These are phyloP conservation scores for Diaporthe australafricana DNA, from an alignment of 2,329 filamentous ascomycete species.

Conservation along the genomic window DNA sequence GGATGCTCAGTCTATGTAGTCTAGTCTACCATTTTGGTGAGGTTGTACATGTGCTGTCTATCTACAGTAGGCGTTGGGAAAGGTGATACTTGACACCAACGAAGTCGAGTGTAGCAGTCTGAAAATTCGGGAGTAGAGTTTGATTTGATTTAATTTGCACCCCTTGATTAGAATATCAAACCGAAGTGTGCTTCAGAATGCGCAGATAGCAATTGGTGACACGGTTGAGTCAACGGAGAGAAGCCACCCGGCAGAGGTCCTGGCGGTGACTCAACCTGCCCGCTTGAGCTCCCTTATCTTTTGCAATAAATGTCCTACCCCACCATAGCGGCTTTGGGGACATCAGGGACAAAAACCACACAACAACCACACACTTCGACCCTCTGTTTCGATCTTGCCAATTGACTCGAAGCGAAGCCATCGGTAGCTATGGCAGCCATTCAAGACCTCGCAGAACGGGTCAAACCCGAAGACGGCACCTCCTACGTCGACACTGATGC, in stretches of 20 bases:
- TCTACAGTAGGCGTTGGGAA: neutral
- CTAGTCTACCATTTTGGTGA: neutral
- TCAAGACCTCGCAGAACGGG: slow-evolving; percentile 63
- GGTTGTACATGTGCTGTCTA: neutral
- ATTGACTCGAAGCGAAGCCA: slow-evolving; percentile 39
- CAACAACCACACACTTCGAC: neutral
- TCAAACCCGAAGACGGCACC: slow-evolving; percentile 53
- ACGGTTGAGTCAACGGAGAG: slow-evolving; percentile 25
- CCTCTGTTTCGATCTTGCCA: slow-evolving; percentile 28
- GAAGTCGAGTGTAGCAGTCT: neutral
- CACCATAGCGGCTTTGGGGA: slow-evolving; percentile 34
- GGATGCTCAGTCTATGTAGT: neutral
- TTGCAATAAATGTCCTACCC: slow-evolving; percentile 35
- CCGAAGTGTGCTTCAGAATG: slow-evolving; percentile 17
- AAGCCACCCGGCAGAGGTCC: neutral
- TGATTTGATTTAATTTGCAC: too few relatives aligned
- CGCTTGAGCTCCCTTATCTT: slow-evolving; percentile 35
- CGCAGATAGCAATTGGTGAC: neutral
- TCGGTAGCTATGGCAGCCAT: slow-evolving; percentile 53
- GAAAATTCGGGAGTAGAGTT: neutral
- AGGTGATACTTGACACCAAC: neutral
- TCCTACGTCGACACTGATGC: slow-evolving; percentile 86
- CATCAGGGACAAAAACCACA: slow-evolving; percentile 11
- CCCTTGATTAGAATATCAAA: slow-evolving; percentile 5
- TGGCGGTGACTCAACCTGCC: slow-evolving; percentile 35